A percentile compares a stretch with the other conserved stretches of the same genome.
Conservation (phyloP, 768 basidiomycete species). For the Plicaturopsis crispa region DNA sequence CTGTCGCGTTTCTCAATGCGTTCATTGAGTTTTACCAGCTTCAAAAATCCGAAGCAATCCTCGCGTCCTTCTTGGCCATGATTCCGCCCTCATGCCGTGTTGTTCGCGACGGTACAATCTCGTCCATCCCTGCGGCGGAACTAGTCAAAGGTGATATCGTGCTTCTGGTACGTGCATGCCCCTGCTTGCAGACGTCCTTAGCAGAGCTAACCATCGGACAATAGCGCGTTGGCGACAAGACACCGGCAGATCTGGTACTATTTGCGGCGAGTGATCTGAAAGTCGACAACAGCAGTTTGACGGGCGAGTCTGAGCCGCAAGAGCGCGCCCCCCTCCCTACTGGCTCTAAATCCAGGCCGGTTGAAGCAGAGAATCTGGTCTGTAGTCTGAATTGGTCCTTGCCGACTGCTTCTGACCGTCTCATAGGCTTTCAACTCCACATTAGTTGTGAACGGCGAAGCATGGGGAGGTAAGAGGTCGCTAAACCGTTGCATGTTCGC, state of each 20-base stretch:
- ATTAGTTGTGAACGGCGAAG: constrained; percentile 65
- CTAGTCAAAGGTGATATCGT: constrained; percentile 65
- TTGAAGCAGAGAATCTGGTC: constrained; percentile 63
- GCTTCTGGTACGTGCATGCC: constrained; percentile 35
- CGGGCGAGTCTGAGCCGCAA: constrained; percentile 66
- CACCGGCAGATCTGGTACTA: constrained; percentile 57
- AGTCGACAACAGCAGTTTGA: constrained; percentile 65
- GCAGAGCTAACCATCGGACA: constrained; percentile 2
- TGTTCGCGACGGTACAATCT: constrained; percentile 48
- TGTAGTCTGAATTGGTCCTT: constrained; percentile 5
- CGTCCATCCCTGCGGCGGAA: constrained; percentile 49
- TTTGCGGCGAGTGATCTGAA: constrained; percentile 58
- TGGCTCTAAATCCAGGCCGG: constrained; percentile 40
- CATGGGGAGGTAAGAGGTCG: constrained; percentile 48
- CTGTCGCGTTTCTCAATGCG: constrained; percentile 62
- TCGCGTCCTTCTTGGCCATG: constrained; percentile 68
- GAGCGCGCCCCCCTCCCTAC: constrained; percentile 41
- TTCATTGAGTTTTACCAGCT: constrained; percentile 65
- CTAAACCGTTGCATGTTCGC: no score
- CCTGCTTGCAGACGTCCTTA: constrained; percentile 1
- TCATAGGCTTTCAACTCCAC: constrained; percentile 63
- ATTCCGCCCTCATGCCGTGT: constrained; percentile 64
- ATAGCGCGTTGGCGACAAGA: constrained; percentile 64
- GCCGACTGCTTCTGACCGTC: constrained; percentile 4
- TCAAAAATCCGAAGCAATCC: constrained; percentile 67